Conservation (phyloP, 176 grass and related monocot genomes). For the Carex pumila region DNA sequence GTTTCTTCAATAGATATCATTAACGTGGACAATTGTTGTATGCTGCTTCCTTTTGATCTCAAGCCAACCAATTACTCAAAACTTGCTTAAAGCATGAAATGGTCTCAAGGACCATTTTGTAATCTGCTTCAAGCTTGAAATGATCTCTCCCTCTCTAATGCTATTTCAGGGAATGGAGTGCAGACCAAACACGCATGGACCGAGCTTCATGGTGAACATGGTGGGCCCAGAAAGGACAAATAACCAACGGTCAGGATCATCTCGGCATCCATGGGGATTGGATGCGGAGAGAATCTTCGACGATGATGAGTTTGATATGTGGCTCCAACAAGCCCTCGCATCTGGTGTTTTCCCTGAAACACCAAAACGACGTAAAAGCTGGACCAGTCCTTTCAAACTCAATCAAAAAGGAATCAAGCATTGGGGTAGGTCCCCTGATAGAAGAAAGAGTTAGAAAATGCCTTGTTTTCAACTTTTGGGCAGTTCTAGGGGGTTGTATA, state of each 20-base stretch:
- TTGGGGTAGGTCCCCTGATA: conserved; percentile 59
- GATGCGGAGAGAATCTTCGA: conserved; percentile 89
- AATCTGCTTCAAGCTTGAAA: not conserved
- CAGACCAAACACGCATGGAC: conserved; percentile 91
- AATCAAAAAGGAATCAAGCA: conserved; percentile 77
- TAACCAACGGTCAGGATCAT: conserved; percentile 44
- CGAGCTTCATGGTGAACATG: conserved; percentile 98
- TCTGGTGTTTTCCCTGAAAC: conserved; percentile 79
- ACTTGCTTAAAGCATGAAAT: not conserved
- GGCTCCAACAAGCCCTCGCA: conserved; percentile 89
- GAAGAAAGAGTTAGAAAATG: conserved; percentile 15
- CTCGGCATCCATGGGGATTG: conserved; percentile 77
- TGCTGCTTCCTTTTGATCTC: not conserved
- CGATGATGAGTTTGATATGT: conserved; percentile 77
- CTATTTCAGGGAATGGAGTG: conserved; percentile 83
- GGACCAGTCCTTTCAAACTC: conserved; percentile 82
- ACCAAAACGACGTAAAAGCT: conserved; percentile 93
- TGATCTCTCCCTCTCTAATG: conserved; percentile 6
- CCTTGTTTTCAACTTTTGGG: not conserved
- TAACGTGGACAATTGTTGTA: not conserved
- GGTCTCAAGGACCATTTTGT: not conserved
- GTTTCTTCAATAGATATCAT: conserved; percentile 1
- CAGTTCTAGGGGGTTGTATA: not conserved
- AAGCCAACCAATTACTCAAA: not conserved
- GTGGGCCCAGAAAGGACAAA: conserved; percentile 59